phyloP scores from a whole-genome alignment of 2,329 filamentous ascomycete species.

The Alternaria atra region DNA sequence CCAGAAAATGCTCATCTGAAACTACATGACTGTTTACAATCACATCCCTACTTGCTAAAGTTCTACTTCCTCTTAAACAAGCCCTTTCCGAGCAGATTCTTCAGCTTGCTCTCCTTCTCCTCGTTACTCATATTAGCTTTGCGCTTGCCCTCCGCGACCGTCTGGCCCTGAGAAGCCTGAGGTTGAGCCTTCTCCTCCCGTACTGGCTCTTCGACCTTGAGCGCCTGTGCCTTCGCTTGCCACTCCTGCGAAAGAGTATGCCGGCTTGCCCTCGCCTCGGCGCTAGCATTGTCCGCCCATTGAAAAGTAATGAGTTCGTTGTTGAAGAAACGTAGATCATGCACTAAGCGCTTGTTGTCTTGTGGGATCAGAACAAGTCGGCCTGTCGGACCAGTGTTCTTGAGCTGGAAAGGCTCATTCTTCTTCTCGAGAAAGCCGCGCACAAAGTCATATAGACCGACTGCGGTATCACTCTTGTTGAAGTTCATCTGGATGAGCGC shows the following conservation, averaged over 20 bases:
- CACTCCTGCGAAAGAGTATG: slow-evolving; percentile 68
- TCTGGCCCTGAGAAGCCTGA: slow-evolving; percentile 18
- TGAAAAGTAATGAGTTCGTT: slow-evolving; percentile 78
- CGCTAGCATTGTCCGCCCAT: slow-evolving; percentile 73
- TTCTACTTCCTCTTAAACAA: slow-evolving; percentile 45
- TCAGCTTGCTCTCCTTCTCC: slow-evolving; percentile 53
- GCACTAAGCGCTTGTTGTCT: slow-evolving; percentile 69
- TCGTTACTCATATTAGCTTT: slow-evolving; percentile 41
- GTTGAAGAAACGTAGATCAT: slow-evolving; percentile 73
- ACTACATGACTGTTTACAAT: neutral
- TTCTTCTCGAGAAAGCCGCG: slow-evolving; percentile 72
- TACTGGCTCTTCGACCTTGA: slow-evolving; percentile 68
- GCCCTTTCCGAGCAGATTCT: slow-evolving; percentile 49
- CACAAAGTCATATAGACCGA: slow-evolving; percentile 78
- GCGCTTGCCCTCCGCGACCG: slow-evolving; percentile 43
- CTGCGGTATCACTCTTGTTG: slow-evolving; percentile 71
- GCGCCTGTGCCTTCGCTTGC: slow-evolving; percentile 69
- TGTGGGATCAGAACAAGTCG: slow-evolving; percentile 56
- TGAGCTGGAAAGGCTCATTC: slow-evolving; percentile 75
- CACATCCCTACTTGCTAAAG: neutral
- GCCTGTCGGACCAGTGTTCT: slow-evolving; percentile 66
- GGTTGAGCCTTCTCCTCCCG: slow-evolving; percentile 19
- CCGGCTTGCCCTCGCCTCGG: slow-evolving; percentile 60
- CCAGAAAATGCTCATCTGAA: slow-evolving; percentile 8
- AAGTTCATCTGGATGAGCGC: slow-evolving; percentile 79